Base-by-base conservation (phyloP, 163 green algal genomes). In the Coccomyxa subellipsoidea region DNA sequence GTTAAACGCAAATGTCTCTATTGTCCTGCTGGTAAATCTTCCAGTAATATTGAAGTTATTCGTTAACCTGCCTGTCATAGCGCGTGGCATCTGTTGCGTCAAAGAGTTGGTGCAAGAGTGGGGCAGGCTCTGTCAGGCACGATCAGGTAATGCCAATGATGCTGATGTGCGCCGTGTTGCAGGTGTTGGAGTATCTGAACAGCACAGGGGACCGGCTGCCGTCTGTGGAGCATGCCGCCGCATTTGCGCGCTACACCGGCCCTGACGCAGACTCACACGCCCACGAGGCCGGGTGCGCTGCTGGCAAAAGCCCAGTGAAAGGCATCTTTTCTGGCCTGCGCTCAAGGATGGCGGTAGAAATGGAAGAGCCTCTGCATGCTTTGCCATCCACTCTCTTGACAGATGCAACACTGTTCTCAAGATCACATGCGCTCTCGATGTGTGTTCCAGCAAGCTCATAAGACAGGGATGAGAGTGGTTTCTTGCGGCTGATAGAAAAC, bases 231-330 rank as follows among this genome's bases (percentile, higher is more conserved):
- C 85, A 89, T 54, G 87, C 87, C 0, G 15, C 72, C 2, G 82
- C 80, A 4, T 89, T 84, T 40, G 77, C 84, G 66, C 82, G 80
- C 21, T 90, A 90, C 77, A 54, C 82, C 71, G 81, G 78, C 23
- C 31, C 47, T 21, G 78, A 82, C 35, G 36, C 82, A 18, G 37
- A 36, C 7, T 80, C 38, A 7, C 39, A 81, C 69, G 82, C 82
- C 7, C 83, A 82, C 39, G 69, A 83, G 36, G 80, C 76, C 9
- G 76, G 76, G 10, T 77, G 70, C 4, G 70, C 32, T 10, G 25
- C 66, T 31, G n/a, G n/a, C n/a, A n/a, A n/a, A n/a, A n/a, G n/a
- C n/a, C n/a, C n/a, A n/a, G n/a, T n/a, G n/a, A n/a, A n/a, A n/a
- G n/a, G n/a, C n/a, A n/a, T n/a, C n/a, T n/a, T n/a, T n/a, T n/a